Conservation (phyloP, 257 asterid species). For the Perilla frutescens region DNA sequence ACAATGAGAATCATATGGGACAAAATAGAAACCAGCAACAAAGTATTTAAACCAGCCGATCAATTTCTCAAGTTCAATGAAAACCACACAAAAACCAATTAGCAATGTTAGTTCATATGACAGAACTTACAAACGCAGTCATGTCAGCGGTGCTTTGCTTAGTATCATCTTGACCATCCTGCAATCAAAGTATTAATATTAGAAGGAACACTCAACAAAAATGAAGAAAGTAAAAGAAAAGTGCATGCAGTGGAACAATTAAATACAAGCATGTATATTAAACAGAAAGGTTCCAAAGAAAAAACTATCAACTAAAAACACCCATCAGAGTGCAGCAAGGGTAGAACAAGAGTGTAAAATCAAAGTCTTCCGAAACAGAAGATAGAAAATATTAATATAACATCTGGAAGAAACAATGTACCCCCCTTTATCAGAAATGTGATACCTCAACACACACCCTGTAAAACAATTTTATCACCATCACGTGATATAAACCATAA, state of each 20-base stretch:
- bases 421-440: background rate
- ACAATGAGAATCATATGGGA: background rate
- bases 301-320: conserved; percentile 10
- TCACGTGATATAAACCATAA: background rate
- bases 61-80: background rate
- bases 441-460: too few species aligned
- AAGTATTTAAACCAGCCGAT: background rate
- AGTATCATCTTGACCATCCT: conserved; percentile 79
- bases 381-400: background rate
- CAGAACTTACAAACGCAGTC: conserved; percentile 79
- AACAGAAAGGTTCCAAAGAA: background rate
- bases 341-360: background rate
- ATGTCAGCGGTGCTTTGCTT: conserved; percentile 81
- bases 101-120: background rate
- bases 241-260: background rate
- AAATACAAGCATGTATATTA: background rate
- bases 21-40: background rate
- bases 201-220: background rate
- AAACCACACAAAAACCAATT: background rate
- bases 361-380: background rate
- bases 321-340: conserved; percentile 5
- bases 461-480: too few species aligned
- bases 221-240: background rate
- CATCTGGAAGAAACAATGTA: background rate
- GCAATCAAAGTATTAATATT: conserved; percentile 38